These are phyloP conservation scores for Sugiyamaella lignohabitans DNA, from an alignment of 805 yeast species.

Conservation along the genomic window DNA sequence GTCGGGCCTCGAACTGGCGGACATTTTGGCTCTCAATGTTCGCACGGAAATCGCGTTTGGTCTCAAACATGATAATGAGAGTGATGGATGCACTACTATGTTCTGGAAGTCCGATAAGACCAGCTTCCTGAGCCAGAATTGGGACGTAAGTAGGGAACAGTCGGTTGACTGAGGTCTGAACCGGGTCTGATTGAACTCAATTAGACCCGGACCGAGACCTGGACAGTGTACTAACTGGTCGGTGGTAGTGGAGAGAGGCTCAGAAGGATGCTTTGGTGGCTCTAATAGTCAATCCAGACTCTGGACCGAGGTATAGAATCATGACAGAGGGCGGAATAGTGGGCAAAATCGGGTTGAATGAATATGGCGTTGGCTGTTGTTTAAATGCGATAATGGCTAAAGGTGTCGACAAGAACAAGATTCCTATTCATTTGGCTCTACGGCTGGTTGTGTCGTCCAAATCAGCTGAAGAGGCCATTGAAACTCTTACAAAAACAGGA, in stretches of 20 bases:
- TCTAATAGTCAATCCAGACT: constrained; percentile 24
- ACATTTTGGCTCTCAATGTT: constrained; percentile 35
- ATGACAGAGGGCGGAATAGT: constrained; percentile 35
- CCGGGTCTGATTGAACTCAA: no score
- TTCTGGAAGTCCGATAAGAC: constrained; percentile 23
- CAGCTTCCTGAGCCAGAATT: constrained; percentile 34
- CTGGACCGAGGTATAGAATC: constrained; percentile 26
- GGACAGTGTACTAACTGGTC: constrained; percentile 6
- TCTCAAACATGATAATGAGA: constrained; percentile 10
- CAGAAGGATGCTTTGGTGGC: constrained; percentile 27
- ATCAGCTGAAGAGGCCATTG: constrained; percentile 23
- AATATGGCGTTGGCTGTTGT: constrained; percentile 30
- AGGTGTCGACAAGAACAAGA: constrained; percentile 26
- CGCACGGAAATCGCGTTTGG: constrained; percentile 36
- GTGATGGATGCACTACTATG: constrained; percentile 38
- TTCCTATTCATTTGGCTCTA: constrained; percentile 36
- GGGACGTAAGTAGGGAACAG: constrained; percentile 36
- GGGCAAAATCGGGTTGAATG: constrained; percentile 34
- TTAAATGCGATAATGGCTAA: constrained; percentile 32
- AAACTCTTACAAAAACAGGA: constrained; percentile 9
- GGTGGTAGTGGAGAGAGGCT: constrained; percentile 30
- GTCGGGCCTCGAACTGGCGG: constrained; percentile 29
- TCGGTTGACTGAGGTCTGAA: no score
- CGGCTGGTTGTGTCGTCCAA: constrained; percentile 31
- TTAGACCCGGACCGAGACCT: neutral